Base-by-base conservation (phyloP, 2,329 filamentous ascomycete species). In the Simplicillium sp. region DNA sequence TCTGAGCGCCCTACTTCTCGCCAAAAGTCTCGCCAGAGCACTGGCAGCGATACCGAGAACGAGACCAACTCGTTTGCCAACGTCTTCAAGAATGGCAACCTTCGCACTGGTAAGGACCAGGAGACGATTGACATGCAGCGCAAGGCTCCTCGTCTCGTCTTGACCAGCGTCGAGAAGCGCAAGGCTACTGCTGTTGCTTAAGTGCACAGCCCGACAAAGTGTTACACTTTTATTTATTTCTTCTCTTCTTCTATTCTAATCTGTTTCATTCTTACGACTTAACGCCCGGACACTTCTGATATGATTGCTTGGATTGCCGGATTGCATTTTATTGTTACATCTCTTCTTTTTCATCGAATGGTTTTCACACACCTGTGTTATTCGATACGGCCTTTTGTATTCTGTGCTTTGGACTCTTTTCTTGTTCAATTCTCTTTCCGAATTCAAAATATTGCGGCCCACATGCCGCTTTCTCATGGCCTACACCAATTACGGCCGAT, bases 151-250 rank as follows among this genome's bases (percentile, higher is more conserved):
- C 83, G 88, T 72, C 78, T 95, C 57, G 84, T 96, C 50, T 75
- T 96, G 50, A 89, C 85, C 50, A 89, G 82, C 60, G 84, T 81
- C 47, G 88, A 94, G 70, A 95, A 94, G 77, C 84, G 88, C 62
- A 94, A 87, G 73, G 47, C 55, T 11, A 47, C 52, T 28, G 49
- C 53, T 11, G 40, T 46, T 36, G 51, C 48, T 44, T 55, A 54
- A 45, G 32, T 38, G 50, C 49, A 49, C 51, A 45, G 52, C 38
- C 47, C 50, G 46, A 45, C 39, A 41, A 45, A 42, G 38, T 38
- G 41, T 41, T 36, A 40, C 38, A 40, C 34, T 41, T 47, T 46
- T 38, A 41, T 49, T 41, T 44, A 42, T 44, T 50, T 40, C 43
- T 39, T 28, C 36, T 34, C n/a, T 35, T 25, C 43, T 44, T 48